Conservation (phyloP, 805 yeast genomes). For the Wickerhamomyces ciferrii region DNA sequence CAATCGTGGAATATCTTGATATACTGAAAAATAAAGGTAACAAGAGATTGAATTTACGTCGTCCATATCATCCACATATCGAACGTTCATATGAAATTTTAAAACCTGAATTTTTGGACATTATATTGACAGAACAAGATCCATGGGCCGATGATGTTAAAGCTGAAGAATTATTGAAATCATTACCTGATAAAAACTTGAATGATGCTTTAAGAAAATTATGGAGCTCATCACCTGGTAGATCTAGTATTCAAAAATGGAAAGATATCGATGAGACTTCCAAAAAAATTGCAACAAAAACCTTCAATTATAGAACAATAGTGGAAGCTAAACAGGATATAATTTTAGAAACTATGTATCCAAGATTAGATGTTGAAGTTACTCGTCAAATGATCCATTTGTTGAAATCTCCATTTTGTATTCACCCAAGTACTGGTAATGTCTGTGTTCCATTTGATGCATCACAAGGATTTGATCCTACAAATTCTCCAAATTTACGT, state of each 20-base stretch:
- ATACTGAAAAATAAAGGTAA: conserved; percentile 52
- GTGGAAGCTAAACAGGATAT: conserved; percentile 78
- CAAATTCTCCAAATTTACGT: conserved; percentile 69
- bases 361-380: conserved; percentile 90
- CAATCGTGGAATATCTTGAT: conserved; percentile 81
- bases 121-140: conserved; percentile 76
- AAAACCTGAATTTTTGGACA: conserved; percentile 54
- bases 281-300: conserved; percentile 29
- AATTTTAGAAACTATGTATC: conserved; percentile 76
- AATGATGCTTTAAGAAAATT: conserved; percentile 44
- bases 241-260: conserved; percentile 70
- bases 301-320: conserved; percentile 39
- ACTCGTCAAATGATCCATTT: conserved; percentile 86
- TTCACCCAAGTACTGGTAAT: conserved; percentile 93
- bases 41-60: conserved; percentile 48
- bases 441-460: conserved; percentile 80
- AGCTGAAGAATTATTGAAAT: conserved; percentile 50
- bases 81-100: conserved; percentile 69
- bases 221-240: conserved; percentile 53
- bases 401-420: conserved; percentile 93
- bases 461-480: conserved; percentile 63
- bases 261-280: conserved; percentile 58
- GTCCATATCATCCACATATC: conserved; percentile 89
- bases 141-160: conserved; percentile 68
- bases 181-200: conserved; percentile 54